These are phyloP conservation scores for Fusarium austroafricanum DNA, from an alignment of 2,329 filamentous ascomycete genomes.

Conservation along the genomic window DNA sequence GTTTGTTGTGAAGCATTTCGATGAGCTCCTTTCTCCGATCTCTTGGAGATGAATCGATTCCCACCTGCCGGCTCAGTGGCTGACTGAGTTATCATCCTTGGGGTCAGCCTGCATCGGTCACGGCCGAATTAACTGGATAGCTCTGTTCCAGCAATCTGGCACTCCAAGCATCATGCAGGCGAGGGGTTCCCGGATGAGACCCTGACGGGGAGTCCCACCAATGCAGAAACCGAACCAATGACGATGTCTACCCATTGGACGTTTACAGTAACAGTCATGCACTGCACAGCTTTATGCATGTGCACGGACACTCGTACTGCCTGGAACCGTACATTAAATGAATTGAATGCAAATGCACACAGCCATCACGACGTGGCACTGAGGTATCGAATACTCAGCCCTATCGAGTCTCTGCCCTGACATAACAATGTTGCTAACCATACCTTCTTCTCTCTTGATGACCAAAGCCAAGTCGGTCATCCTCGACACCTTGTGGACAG, in stretches of 20 bases:
- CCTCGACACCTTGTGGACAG: not conserved
- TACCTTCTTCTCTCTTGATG: constrained; percentile 10
- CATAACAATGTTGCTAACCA: not conserved
- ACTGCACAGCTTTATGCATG: constrained; percentile 25
- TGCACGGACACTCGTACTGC: constrained; percentile 27
- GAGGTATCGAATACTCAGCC: constrained; percentile 41
- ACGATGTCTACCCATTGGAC: constrained; percentile 22
- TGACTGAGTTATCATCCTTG: constrained; percentile 34
- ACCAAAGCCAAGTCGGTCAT: constrained; percentile 14
- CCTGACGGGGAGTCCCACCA: constrained; percentile 21
- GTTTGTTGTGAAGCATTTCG: constrained; percentile 4
- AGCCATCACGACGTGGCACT: constrained; percentile 43
- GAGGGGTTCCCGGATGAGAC: constrained; percentile 41
- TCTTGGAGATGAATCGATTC: constrained; percentile 29
- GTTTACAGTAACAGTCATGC: constrained; percentile 32
- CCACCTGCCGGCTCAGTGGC: constrained; percentile 39
- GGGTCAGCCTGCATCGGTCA: constrained; percentile 43
- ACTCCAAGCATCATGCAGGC: constrained; percentile 36
- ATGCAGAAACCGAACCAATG: constrained; percentile 23
- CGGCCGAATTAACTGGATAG: constrained; percentile 34
- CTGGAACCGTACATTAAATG: constrained; percentile 3
- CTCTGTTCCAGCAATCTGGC: constrained; percentile 38
- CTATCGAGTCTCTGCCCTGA: constrained; percentile 37
- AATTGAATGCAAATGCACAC: constrained; percentile 25
- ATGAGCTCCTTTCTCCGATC: constrained; percentile 22